Conservation (phyloP, 2,329 filamentous ascomycete species). For the Hypoxylon sp. region DNA sequence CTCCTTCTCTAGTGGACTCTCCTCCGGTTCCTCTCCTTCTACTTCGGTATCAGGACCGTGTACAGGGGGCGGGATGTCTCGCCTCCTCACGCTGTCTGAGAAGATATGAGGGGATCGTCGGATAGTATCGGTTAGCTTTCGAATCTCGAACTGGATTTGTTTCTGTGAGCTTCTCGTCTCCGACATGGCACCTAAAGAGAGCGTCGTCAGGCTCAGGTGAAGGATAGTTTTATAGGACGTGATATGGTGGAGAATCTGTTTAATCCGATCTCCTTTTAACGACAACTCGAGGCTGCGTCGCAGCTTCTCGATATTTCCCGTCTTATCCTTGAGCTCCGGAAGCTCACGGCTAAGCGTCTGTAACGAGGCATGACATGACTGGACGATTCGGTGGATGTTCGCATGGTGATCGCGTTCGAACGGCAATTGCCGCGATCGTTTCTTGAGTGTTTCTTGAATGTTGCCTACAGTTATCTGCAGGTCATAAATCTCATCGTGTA, state of each 20-base stretch:
- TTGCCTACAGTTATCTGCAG: conserved; percentile 39
- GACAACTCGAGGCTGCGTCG: conserved; percentile 40
- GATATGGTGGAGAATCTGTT: conserved; percentile 45
- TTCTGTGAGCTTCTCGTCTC: conserved; percentile 48
- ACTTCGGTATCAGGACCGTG: neutral
- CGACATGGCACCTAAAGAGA: conserved; percentile 48
- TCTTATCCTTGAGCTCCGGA: conserved; percentile 43
- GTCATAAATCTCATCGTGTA: conserved; percentile 44
- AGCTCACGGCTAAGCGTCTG: conserved; percentile 41
- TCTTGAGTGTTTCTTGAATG: conserved; percentile 40
- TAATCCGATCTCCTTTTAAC: conserved; percentile 44
- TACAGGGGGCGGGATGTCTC: neutral
- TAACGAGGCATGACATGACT: conserved; percentile 45
- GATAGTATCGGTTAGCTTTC: conserved; percentile 46
- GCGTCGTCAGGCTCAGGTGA: conserved; percentile 48
- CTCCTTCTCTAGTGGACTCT: conserved; percentile 40
- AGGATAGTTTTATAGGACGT: conserved; percentile 47
- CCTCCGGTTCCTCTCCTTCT: conserved; percentile 32
- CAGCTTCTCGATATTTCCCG: conserved; percentile 38
- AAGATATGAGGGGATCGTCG: conserved; percentile 38
- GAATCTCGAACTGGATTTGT: conserved; percentile 46
- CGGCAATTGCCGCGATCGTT: conserved; percentile 37
- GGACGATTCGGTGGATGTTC: conserved; percentile 45
- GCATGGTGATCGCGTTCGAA: conserved; percentile 48
- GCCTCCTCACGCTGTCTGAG: conserved; percentile 18